Evolutionary conservation across 495 filamentous ascomycete genomes (phyloP).

Genomic region (Penicillium antarcticum): DNA sequence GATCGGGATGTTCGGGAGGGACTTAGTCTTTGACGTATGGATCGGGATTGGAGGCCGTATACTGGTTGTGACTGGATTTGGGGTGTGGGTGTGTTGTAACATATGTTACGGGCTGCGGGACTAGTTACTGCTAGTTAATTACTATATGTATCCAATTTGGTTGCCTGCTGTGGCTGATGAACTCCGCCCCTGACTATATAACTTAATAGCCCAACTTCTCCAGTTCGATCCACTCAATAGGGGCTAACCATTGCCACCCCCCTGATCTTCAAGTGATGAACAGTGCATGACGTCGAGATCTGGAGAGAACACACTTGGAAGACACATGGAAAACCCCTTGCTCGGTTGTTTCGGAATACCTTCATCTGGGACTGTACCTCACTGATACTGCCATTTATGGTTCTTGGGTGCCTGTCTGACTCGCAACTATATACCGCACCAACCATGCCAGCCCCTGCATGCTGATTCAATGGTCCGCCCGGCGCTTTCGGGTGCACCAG

Average conservation of each 20-base stretch:
- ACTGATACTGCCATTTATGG: background rate
- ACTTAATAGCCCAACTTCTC: too few species aligned
- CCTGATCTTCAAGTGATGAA: slow-evolving; percentile 15
- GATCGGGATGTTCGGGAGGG: background rate
- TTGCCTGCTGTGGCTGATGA: slow-evolving; percentile 6
- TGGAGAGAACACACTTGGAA: background rate
- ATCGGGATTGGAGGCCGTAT: too few species aligned
- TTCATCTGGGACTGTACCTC: background rate
- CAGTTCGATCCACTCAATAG: slow-evolving; percentile 1
- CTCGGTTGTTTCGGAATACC: background rate
- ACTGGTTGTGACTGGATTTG: too few species aligned
- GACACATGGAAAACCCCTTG: background rate
- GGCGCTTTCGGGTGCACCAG: too few species aligned
- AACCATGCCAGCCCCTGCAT: too few species aligned
- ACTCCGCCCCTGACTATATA: background rate
- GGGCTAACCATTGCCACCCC: background rate
- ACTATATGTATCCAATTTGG: background rate
- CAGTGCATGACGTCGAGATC: slow-evolving; percentile 17
- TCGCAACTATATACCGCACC: too few species aligned
- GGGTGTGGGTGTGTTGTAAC: too few species aligned
- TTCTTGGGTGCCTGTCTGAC: too few species aligned
- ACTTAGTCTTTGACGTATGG: too few species aligned
- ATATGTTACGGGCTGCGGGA: too few species aligned
- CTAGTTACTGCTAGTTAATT: too few species aligned
- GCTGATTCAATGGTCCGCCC: too few species aligned